Percentiles rank a stretch among this genome's conserved stretches.
phyloP scores from a whole-genome alignment of 441 rosid species.

The Oxalis stricta region DNA sequence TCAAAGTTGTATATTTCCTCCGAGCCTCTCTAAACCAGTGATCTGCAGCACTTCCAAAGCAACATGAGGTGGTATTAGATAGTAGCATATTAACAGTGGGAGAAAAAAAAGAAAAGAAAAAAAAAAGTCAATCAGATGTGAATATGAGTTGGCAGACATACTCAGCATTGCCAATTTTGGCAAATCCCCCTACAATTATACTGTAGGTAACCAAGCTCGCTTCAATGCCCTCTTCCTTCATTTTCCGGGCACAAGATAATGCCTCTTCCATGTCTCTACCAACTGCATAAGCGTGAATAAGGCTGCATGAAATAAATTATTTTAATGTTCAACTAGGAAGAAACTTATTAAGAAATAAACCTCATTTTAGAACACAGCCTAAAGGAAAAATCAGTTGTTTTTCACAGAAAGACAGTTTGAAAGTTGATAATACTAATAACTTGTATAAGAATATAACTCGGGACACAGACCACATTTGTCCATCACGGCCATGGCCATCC shows the following conservation, averaged over 20 bases:
- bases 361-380: no score
- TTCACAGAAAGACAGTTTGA: no score
- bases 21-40: constrained; percentile 79
- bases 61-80: constrained; percentile 29
- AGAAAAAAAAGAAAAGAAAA: neutral
- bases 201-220: constrained; percentile 85
- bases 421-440: no score
- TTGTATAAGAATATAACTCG: no score
- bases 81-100: neutral
- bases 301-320: constrained; percentile 73
- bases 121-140: neutral
- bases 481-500: neutral
- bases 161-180: constrained; percentile 68
- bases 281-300: constrained; percentile 94
- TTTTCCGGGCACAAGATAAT: constrained; percentile 75
- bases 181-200: constrained; percentile 74
- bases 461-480: neutral
- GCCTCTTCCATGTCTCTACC: constrained; percentile 99
- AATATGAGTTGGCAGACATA: constrained; percentile 24
- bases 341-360: neutral
- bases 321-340: constrained; percentile 20
- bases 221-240: constrained; percentile 81
- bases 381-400: no score
- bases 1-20: constrained; percentile 38
- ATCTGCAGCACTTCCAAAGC: constrained; percentile 90